phyloP scores from a whole-genome alignment of 352 stramenopile species.

The Phytophthora idaei region DNA sequence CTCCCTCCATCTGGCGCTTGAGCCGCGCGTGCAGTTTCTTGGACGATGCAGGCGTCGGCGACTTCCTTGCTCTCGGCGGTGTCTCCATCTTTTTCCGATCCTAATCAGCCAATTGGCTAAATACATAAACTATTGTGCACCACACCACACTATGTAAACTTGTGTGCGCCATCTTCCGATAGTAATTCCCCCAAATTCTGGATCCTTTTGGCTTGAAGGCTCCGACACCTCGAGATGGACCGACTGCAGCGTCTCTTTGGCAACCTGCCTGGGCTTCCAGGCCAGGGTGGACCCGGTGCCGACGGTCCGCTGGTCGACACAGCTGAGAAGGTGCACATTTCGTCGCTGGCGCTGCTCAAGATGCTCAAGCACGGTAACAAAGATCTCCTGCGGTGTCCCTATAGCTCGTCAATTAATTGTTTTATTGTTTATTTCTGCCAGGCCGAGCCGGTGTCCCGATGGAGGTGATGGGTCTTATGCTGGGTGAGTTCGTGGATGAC shows the following conservation, averaged over 20 bases:
- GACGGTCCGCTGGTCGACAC: slow-evolving; percentile 96
- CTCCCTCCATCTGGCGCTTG: slow-evolving; percentile 77
- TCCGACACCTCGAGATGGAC: slow-evolving; percentile 57
- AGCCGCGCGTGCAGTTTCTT: slow-evolving; percentile 72
- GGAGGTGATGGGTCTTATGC: slow-evolving; percentile 99
- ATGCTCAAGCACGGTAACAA: slow-evolving; percentile 98
- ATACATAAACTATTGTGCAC: slow-evolving; percentile 10
- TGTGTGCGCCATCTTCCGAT: neutral
- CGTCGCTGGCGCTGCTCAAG: slow-evolving; percentile 98
- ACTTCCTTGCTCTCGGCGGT: slow-evolving; percentile 56
- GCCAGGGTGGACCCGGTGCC: slow-evolving; percentile 66
- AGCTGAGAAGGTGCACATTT: slow-evolving; percentile 99
- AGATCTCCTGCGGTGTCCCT: slow-evolving; percentile 3
- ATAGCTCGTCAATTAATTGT: slow-evolving; percentile 6
- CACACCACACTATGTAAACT: slow-evolving; percentile 12
- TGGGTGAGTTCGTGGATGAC: slow-evolving; percentile 99
- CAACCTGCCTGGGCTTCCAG: slow-evolving; percentile 78
- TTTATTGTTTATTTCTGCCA: slow-evolving; percentile 20
- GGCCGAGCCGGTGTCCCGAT: slow-evolving; percentile 98
- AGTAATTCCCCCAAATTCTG: slow-evolving; percentile 23
- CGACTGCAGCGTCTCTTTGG: slow-evolving; percentile 87
- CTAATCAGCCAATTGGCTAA: slow-evolving; percentile 7
- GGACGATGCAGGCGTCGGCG: slow-evolving; percentile 31
- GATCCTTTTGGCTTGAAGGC: slow-evolving; percentile 37
- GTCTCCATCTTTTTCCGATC: slow-evolving; percentile 61